Base-by-base conservation (phyloP, 305 asterid species). In the Fraxinus ornus region DNA sequence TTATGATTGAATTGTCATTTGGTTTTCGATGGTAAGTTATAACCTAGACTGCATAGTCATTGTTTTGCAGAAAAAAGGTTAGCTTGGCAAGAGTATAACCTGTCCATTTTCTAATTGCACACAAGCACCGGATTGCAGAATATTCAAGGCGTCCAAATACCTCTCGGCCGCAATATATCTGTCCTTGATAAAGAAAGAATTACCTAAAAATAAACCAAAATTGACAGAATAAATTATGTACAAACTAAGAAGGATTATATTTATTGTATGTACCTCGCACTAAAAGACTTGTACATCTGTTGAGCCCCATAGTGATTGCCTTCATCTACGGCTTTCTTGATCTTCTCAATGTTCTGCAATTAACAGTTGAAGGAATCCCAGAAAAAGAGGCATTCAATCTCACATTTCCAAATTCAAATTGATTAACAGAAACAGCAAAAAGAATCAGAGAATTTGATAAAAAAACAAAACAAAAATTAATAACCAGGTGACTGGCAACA, bases 291-390 rank as follows among this genome's bases (percentile, higher is more conserved):
- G 70, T 94, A 92, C 98, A 95, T 91, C 89, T 95, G 99, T 82
- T 92, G 99, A 84, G 99, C 99, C 72, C 97, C 99, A 88, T 95
- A 94, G 88, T 84, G 91, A 91, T 92, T 91, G 73, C 98, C 97
- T 24, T 91, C 95, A 26, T 92, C 92, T 3, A 90, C 93, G 60
- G 90, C 91, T 81, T 89, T 92, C 88, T 89, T 93, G 44, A 94
- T 84, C 93, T 95, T 95, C 79, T 85, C 96, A 80, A 92, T 88
- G 83, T 77, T 94, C 99, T 95, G 91, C 85, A 88, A 83, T 79
- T 49, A 30, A 76, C 32, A 49, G 64, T 30, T 36, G 12, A 5
- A 79, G 9, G 78, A 74, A 77, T 8, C 12, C n/a, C 74, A 66
- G 74, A 66, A 75, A 52, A 76, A 15, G 47, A 76, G 7, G 15